Evolutionary conservation across 352 stramenopile species (phyloP).

Genomic region (Globisporangium abappressorium): DNA sequence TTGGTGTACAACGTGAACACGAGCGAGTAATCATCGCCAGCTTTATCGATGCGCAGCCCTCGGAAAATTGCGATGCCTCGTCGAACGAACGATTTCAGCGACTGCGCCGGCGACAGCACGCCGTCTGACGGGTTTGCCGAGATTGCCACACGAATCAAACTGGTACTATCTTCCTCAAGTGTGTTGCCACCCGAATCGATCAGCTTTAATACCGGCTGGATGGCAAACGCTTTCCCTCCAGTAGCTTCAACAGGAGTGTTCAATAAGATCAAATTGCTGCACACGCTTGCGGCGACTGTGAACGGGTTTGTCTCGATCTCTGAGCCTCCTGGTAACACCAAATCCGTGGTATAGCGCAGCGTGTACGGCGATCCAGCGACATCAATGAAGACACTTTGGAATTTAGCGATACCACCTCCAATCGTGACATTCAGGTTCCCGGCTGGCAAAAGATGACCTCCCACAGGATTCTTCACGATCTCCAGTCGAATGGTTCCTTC

Average conservation of each 20-base stretch:
- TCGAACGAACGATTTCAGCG: conserved; percentile 38
- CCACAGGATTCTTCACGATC: conserved; percentile 64
- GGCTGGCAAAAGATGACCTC: conserved; percentile 48
- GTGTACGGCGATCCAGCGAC: conserved; percentile 76
- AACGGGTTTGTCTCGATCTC: conserved; percentile 74
- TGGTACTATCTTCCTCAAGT: conserved; percentile 63
- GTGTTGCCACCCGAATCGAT: conserved; percentile 73
- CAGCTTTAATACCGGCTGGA: conserved; percentile 76
- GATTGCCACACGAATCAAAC: conserved; percentile 57
- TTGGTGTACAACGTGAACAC: conserved; percentile 66
- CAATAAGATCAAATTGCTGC: conserved; percentile 45
- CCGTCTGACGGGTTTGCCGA: conserved; percentile 70
- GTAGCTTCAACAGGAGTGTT: conserved; percentile 34
- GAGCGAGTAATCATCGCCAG: conserved; percentile 71
- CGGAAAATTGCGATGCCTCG: conserved; percentile 66
- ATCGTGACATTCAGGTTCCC: conserved; percentile 50
- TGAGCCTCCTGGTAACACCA: conserved; percentile 45
- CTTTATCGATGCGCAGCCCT: conserved; percentile 70
- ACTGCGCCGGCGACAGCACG: conserved; percentile 38
- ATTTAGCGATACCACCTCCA: conserved; percentile 50
- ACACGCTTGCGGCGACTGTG: conserved; percentile 60
- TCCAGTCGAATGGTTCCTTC: conserved; percentile 55
- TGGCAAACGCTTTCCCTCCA: conserved; percentile 70
- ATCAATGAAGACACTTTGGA: conserved; percentile 68
- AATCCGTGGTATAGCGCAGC: conserved; percentile 63